Conservation (phyloP, 768 basidiomycete species). For the Calocybe cyanea region DNA sequence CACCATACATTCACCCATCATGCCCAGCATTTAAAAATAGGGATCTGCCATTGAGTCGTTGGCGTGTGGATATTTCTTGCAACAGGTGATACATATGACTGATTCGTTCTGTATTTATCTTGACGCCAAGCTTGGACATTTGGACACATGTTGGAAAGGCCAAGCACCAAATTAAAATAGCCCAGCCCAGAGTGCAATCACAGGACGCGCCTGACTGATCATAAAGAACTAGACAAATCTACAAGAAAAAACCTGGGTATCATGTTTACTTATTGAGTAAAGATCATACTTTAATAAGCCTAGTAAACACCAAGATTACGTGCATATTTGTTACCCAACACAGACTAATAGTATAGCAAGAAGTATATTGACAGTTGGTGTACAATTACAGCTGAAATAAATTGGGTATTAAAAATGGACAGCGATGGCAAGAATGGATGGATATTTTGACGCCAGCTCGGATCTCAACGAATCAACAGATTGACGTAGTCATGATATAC, state of each 20-base stretch:
- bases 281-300: too few relatives aligned
- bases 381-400: constrained; percentile 14
- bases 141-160: constrained; percentile 18
- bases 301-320: constrained; percentile 8
- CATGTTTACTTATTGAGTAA: neutral
- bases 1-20: constrained; percentile 7
- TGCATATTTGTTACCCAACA: constrained; percentile 1
- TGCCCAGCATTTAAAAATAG: constrained; percentile 13
- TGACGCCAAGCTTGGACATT: constrained; percentile 14
- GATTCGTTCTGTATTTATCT: constrained; percentile 10
- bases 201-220: neutral
- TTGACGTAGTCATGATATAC: too few relatives aligned
- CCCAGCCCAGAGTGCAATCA: constrained; percentile 8
- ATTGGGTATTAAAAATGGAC: constrained; percentile 5
- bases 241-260: constrained; percentile 5
- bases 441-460: neutral
- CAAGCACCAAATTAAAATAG: constrained; percentile 13
- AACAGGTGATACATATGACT: constrained; percentile 10
- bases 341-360: constrained; percentile 2
- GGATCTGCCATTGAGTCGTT: constrained; percentile 8
- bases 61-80: constrained; percentile 10
- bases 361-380: constrained; percentile 6
- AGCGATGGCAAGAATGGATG: neutral
- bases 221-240: neutral
- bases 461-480: constrained; percentile 8